Evolutionary conservation across 2,329 filamentous ascomycete genomes (phyloP).

Genomic region (Colletotrichum liaoningense): DNA sequence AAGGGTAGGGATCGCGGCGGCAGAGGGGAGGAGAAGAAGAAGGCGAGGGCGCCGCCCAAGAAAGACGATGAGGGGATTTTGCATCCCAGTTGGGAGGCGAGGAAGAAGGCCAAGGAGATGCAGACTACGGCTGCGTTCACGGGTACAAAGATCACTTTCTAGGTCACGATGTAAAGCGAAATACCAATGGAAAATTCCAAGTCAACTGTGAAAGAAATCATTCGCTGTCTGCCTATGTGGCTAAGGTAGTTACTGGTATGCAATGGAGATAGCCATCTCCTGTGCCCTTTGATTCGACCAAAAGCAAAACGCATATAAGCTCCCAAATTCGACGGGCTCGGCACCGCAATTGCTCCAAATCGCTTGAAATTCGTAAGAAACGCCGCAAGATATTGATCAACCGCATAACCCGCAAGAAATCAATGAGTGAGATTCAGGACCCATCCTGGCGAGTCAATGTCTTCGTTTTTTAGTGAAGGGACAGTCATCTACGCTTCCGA

Average conservation of each 20-base stretch:
- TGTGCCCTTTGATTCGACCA: neutral
- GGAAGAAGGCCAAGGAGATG: slow-evolving; percentile 70
- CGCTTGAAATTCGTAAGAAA: neutral
- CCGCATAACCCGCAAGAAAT: neutral
- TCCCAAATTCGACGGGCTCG: neutral
- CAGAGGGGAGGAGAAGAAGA: slow-evolving; percentile 36
- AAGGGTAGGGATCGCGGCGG: slow-evolving; percentile 20
- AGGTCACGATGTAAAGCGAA: neutral
- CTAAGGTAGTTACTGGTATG: neutral
- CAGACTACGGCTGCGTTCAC: slow-evolving; percentile 63
- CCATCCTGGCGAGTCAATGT: neutral
- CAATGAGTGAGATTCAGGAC: neutral
- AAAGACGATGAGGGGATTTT: slow-evolving; percentile 64
- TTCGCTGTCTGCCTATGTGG: slow-evolving; percentile 6
- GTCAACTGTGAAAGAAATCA: neutral
- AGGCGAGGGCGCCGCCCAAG: slow-evolving; percentile 46
- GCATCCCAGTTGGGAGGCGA: slow-evolving; percentile 75
- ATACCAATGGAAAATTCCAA: neutral
- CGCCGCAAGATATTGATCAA: neutral
- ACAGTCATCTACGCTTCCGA: neutral
- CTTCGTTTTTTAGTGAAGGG: neutral
- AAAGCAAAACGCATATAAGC: neutral
- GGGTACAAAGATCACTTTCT: slow-evolving; percentile 63
- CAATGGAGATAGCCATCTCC: neutral
- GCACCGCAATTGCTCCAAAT: neutral